phyloP scores from a whole-genome alignment of 768 basidiomycete species.

The Infundibulicybe gibba region DNA sequence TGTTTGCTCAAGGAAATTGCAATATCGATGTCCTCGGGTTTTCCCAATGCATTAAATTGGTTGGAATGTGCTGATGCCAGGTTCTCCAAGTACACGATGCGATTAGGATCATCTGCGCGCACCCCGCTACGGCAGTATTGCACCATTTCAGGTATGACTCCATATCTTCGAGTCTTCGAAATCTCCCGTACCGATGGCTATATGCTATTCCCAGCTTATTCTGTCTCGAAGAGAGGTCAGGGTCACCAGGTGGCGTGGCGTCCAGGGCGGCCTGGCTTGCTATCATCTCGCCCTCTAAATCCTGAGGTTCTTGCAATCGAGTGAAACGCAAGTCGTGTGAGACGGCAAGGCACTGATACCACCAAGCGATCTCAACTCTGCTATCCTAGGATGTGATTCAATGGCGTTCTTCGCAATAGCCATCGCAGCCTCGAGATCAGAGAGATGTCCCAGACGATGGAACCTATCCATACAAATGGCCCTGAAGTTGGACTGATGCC shows the following conservation, averaged over 20 bases:
- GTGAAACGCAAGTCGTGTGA: constrained; percentile 3
- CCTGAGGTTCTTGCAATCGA: neutral
- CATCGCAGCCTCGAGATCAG: constrained; percentile 8
- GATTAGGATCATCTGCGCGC: constrained; percentile 8
- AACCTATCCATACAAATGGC: constrained; percentile 3
- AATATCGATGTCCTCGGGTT: constrained; percentile 4
- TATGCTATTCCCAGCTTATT: constrained; percentile 1
- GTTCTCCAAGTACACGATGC: constrained; percentile 6
- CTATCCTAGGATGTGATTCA: neutral
- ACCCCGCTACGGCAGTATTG: neutral
- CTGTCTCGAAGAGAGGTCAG: neutral
- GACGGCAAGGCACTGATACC: constrained; percentile 3
- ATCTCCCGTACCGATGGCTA: neutral
- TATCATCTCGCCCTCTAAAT: constrained; percentile 3
- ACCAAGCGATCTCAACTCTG: neutral
- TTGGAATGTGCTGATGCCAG: constrained; percentile 3
- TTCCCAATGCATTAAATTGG: constrained; percentile 7
- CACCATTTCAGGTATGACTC: neutral
- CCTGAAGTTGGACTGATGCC: constrained; percentile 8
- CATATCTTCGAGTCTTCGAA: constrained; percentile 1
- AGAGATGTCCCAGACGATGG: constrained; percentile 1
- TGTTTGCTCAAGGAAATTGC: neutral
- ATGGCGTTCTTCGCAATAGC: constrained; percentile 2
- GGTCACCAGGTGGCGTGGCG: constrained; percentile 3
- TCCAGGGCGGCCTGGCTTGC: constrained; percentile 9